Conservation (phyloP, 2,329 filamentous ascomycete genomes). For the Lithohypha guttulata region DNA sequence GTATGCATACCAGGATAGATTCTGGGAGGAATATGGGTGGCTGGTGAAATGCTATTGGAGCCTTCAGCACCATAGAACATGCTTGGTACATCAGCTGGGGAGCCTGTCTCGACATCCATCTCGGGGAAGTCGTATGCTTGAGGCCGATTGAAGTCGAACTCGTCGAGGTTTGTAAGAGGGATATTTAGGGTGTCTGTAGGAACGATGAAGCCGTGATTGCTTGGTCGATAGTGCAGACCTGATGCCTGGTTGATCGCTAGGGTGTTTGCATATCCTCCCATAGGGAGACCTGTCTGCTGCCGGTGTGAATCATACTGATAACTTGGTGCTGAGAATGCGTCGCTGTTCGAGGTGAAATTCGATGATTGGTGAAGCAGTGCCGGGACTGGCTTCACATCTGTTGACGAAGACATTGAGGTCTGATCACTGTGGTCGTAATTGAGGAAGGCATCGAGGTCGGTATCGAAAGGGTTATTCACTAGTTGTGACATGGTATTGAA, state of each 20-base stretch:
- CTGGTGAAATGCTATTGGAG: slow-evolving; percentile 35
- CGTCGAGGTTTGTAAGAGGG: slow-evolving; percentile 39
- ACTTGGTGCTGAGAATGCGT: slow-evolving; percentile 62
- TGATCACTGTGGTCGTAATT: slow-evolving; percentile 36
- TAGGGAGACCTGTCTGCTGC: slow-evolving; percentile 87
- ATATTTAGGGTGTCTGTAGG: slow-evolving; percentile 22
- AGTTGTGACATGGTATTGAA: slow-evolving; percentile 16
- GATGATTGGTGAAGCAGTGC: slow-evolving; percentile 29
- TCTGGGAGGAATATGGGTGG: slow-evolving; percentile 46
- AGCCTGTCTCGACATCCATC: slow-evolving; percentile 60
- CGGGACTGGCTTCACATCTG: slow-evolving; percentile 27
- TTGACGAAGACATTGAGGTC: slow-evolving; percentile 24
- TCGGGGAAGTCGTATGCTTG: slow-evolving; percentile 50
- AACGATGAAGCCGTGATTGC: slow-evolving; percentile 35
- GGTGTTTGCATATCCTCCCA: slow-evolving; percentile 69
- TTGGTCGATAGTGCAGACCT: slow-evolving; percentile 29
- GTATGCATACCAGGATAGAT: slow-evolving; percentile 92
- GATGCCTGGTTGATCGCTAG: slow-evolving; percentile 61
- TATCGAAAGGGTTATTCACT: slow-evolving; percentile 30
- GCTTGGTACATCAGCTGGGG: slow-evolving; percentile 40
- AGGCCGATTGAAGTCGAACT: slow-evolving; percentile 47
- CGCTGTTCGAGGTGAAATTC: slow-evolving; percentile 28
- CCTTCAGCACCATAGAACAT: slow-evolving; percentile 53
- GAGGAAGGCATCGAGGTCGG: slow-evolving; percentile 38
- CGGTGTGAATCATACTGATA: slow-evolving; percentile 93